phyloP scores from a whole-genome alignment of 768 basidiomycete genomes.

The Naganishia randhawae region DNA sequence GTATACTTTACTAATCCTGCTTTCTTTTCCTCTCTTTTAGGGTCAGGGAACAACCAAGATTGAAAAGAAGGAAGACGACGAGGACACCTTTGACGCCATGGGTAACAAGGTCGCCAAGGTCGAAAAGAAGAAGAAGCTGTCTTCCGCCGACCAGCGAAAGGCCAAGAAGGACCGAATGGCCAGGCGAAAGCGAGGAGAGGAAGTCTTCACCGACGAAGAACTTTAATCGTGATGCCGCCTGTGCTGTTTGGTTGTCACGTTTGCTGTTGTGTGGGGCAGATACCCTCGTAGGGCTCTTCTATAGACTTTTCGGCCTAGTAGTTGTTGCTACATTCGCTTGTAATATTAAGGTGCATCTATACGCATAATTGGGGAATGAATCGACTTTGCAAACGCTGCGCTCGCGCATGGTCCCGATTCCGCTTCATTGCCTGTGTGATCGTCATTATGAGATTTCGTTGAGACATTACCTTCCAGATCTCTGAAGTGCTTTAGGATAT shows the following conservation, averaged over 20 bases:
- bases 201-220: conserved; percentile 53
- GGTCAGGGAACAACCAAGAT: conserved; percentile 93
- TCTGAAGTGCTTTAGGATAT: too few relatives aligned
- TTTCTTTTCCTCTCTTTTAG: background rate
- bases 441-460: too few relatives aligned
- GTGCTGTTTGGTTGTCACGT: background rate
- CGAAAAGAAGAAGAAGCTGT: conserved; percentile 78
- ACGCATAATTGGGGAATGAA: conserved; percentile 21
- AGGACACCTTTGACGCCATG: conserved; percentile 91
- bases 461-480: too few relatives aligned
- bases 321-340: conserved; percentile 18
- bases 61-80: conserved; percentile 82
- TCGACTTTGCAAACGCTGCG: too few relatives aligned
- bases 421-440: too few relatives aligned
- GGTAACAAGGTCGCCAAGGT: conserved; percentile 85
- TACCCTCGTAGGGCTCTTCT: conserved; percentile 7
- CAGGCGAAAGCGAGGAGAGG: conserved; percentile 45
- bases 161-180: conserved; percentile 94
- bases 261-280: background rate
- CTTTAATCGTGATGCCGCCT: conserved; percentile 29
- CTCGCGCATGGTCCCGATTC: too few relatives aligned
- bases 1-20: background rate
- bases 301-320: background rate
- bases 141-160: conserved; percentile 78
- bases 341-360: conserved; percentile 23